Evolutionary conservation across 176 grass and related monocot species (phyloP), one percentile per base, ranked within the genome.

Genomic region (Oryza longistaminata): DNA sequence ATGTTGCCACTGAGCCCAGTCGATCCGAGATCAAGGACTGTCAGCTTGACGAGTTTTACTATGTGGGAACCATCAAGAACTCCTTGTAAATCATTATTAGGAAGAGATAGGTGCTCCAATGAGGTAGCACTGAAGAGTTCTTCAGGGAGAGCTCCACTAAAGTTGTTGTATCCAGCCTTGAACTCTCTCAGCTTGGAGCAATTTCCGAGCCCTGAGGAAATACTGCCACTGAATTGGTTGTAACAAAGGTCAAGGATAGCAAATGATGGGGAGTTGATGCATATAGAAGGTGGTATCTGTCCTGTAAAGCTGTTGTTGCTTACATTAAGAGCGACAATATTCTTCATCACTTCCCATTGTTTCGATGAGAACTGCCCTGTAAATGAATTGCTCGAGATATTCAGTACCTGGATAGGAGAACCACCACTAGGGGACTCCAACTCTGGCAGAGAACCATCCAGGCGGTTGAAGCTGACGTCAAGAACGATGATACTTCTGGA

Each of bases 251-350:
- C 91, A 82, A 96, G 86, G 46, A 78, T 76, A 24, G 40, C n/a
- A 42, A 96, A 68, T 9, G 66, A 85, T 46, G 77, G 91, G n/a
- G 90, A 68, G 10, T 79, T 34, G 33, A 43, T 79, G 67, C 94
- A 96, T 24, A 96, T 22, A 55, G 80, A 89, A 61, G 81, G 76
- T 40, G 94, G 94, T 85, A 93, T 80, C 44, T 64, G 19, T 16
- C 94, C 94, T 1, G 80, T 89, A 16, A 96, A 96, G 70, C 84
- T 93, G 81, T 96, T 96, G 82, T 93, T 93, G 85, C 90, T 96
- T 33, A 22, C 84, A 66, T 96, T 93, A n/a, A 96, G 86, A 27
- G 91, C 89, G 22, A 89, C 69, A 52, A 96, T 81, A 85, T 78
- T 93, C 24, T 77, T 86, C 80, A 88, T 80, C 7, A 29, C 33